phyloP scores from a whole-genome alignment of 805 yeast species.

The Ogataea angusta region DNA sequence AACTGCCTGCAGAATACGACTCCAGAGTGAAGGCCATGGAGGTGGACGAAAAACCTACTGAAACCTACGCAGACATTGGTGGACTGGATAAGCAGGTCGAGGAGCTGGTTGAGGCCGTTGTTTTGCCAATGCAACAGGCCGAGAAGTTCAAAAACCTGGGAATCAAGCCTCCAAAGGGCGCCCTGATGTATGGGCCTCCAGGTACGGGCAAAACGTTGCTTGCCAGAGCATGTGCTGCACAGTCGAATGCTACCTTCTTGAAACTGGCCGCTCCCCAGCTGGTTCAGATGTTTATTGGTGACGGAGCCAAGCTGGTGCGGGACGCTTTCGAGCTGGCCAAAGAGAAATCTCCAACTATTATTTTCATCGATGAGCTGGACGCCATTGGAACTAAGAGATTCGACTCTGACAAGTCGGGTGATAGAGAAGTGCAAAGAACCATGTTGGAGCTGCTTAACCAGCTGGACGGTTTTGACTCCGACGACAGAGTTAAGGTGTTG shows the following conservation, averaged over 20 bases:
- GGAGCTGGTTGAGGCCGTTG: constrained; percentile 97
- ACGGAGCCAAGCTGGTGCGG: constrained; percentile 95
- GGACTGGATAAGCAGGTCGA: constrained; percentile 98
- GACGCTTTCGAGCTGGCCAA: constrained; percentile 97
- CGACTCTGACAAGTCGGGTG: constrained; percentile 96
- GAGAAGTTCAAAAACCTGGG: constrained; percentile 94
- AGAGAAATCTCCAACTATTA: constrained; percentile 97
- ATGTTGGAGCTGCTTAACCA: constrained; percentile 97
- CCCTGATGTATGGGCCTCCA: constrained; percentile 98
- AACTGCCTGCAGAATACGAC: constrained; percentile 95
- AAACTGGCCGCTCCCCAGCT: constrained; percentile 97
- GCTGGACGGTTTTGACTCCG: constrained; percentile 96
- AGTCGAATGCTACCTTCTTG: constrained; percentile 94
- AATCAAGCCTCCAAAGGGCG: constrained; percentile 97
- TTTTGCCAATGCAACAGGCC: constrained; percentile 96
- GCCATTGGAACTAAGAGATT: constrained; percentile 98
- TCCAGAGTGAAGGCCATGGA: constrained; percentile 98
- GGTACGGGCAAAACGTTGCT: constrained; percentile 97
- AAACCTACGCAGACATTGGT: constrained; percentile 95
- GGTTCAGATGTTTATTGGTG: constrained; percentile 98
- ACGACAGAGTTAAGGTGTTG: constrained; percentile 93
- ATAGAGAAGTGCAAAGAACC: constrained; percentile 97
- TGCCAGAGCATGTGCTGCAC: constrained; percentile 99
- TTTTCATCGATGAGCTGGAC: constrained; percentile 96
- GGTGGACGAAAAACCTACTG: constrained; percentile 98